Evolutionary conservation across 108 stramenopile species (phyloP).

Genomic region (Chaetoceros tenuissimus): DNA sequence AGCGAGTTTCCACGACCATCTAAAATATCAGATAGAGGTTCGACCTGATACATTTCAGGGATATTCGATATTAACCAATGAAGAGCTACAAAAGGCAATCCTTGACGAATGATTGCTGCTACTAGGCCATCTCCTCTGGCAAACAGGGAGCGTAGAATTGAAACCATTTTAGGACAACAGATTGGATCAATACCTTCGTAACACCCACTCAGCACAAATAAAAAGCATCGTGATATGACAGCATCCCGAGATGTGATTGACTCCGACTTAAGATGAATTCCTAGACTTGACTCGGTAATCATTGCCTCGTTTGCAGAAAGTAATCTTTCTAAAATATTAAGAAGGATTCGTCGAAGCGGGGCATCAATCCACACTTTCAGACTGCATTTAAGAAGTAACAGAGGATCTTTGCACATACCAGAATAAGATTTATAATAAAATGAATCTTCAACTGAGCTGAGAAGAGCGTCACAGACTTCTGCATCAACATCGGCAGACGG

Average conservation of each 20-base stretch:
- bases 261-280: conserved; percentile 22
- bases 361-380: conserved; percentile 37
- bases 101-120: conserved; percentile 52
- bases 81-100: conserved; percentile 28
- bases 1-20: conserved; percentile 36
- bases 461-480: conserved; percentile 32
- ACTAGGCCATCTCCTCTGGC: conserved; percentile 35
- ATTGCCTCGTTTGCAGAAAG: conserved; percentile 40
- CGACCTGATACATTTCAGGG: conserved; percentile 60
- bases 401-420: conserved; percentile 47
- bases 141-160: conserved; percentile 39
- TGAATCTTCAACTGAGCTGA: conserved; percentile 32
- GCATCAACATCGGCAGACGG: conserved; percentile 28
- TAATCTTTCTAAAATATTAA: conserved; percentile 33
- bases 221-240: conserved; percentile 45
- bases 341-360: conserved; percentile 40
- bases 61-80: conserved; percentile 62
- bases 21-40: conserved; percentile 20
- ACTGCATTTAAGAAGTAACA: conserved; percentile 49
- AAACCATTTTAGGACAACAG: conserved; percentile 34
- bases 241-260: conserved; percentile 40
- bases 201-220: conserved; percentile 21
- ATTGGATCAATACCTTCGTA: conserved; percentile 4
- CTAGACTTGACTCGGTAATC: conserved; percentile 9
- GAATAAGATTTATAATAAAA: conserved; percentile 35